Evolutionary conservation across 106 monocot genomes (phyloP).

Genomic region (Ottelia alismoides): DNA sequence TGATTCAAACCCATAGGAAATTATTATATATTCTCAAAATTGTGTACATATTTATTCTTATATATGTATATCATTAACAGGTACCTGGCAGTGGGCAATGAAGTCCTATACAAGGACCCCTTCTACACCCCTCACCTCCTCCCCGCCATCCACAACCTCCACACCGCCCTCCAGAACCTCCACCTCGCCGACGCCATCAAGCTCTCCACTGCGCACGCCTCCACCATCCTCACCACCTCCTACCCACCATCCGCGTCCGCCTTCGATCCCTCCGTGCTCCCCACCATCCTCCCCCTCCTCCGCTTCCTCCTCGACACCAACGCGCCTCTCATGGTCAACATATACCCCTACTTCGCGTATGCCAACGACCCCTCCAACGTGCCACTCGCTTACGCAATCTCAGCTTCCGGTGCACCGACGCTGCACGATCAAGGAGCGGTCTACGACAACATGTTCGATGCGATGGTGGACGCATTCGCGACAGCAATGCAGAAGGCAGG

Average conservation of each 20-base stretch:
- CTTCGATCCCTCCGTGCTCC: constrained; percentile 12
- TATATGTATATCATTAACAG: no score
- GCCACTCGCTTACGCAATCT: constrained; percentile 17
- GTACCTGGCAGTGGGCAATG: constrained; percentile 39
- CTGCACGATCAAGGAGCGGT: constrained; percentile 11
- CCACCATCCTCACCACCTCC: constrained; percentile 15
- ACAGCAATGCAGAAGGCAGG: constrained; percentile 31
- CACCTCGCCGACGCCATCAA: constrained; percentile 22
- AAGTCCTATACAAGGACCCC: constrained; percentile 28
- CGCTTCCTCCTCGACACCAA: constrained; percentile 22
- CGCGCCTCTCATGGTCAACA: constrained; percentile 37
- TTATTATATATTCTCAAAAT: no score
- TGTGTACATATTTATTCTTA: no score
- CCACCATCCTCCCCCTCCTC: constrained; percentile 16
- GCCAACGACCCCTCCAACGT: constrained; percentile 20
- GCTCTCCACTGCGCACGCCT: constrained; percentile 29
- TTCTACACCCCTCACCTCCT: constrained; percentile 29
- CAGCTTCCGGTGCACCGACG: background rate
- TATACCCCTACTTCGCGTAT: constrained; percentile 33
- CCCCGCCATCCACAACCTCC: constrained; percentile 26
- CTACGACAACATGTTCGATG: constrained; percentile 31
- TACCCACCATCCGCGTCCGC: constrained; percentile 22
- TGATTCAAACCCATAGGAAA: no score
- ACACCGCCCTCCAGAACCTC: constrained; percentile 12
- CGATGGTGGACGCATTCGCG: constrained; percentile 22